These are phyloP conservation scores for Backusella luteola DNA, from an alignment of 192 early-diverging fungal genomes.

Conservation along the genomic window DNA sequence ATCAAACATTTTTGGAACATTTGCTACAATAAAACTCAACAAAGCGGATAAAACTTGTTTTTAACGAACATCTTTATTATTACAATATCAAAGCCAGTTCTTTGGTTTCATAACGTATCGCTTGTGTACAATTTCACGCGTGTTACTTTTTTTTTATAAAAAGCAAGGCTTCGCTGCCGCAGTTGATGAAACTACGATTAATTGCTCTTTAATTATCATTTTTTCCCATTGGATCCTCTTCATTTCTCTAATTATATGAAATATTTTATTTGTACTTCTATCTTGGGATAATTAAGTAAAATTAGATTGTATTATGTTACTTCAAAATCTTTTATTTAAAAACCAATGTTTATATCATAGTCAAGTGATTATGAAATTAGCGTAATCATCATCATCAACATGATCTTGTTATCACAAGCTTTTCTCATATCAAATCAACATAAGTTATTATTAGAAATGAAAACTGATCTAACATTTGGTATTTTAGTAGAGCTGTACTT, in stretches of 20 bases:
- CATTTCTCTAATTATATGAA: not conserved
- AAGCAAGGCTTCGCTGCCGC: not conserved
- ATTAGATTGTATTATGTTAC: not conserved
- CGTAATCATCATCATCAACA: not conserved
- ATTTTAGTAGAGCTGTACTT: not conserved
- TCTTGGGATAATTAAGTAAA: not conserved
- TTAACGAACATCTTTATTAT: not conserved
- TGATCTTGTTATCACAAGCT: not conserved
- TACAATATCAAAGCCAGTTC: not conserved
- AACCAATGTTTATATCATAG: not conserved
- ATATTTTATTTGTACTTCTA: not conserved
- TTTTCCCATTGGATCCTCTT: not conserved
- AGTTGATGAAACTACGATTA: not conserved
- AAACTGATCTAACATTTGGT: not conserved
- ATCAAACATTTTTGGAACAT: not conserved
- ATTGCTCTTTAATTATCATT: not conserved
- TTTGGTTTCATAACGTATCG: too few relatives aligned
- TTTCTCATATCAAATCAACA: not conserved
- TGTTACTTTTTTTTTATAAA: not conserved
- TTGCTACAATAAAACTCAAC: not conserved
- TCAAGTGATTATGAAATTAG: not conserved
- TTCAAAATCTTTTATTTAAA: not conserved
- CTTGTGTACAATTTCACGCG: too few relatives aligned
- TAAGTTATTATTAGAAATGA: not conserved
- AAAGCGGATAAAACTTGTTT: not conserved